phyloP scores from a whole-genome alignment of 306 rosid genomes.

The Cucumis cinereus region DNA sequence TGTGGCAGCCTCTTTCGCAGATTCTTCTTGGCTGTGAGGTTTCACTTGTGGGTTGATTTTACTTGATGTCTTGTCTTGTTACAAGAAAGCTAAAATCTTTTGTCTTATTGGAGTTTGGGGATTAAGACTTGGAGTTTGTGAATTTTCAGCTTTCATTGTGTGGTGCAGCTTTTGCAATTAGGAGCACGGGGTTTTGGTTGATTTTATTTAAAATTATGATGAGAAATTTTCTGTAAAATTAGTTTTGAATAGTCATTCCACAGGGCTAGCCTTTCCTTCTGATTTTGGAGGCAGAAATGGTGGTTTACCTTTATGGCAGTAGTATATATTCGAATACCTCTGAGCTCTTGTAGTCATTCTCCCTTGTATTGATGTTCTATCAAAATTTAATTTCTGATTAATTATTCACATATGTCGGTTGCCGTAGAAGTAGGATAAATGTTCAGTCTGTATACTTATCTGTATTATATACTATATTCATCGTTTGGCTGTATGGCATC shows the following conservation, averaged over 20 bases:
- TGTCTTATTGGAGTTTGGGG: not conserved
- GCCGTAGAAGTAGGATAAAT: not conserved
- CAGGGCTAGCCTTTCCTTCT: not conserved
- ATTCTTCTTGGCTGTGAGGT: not conserved
- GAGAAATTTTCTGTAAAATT: not conserved
- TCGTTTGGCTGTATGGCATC: not conserved
- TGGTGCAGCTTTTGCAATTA: not conserved
- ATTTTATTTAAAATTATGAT: not conserved
- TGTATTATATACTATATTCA: not conserved
- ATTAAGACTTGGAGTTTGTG: not conserved
- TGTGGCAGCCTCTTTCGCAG: not conserved
- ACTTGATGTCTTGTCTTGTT: not conserved
- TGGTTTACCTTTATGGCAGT: not conserved
- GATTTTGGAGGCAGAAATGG: not conserved
- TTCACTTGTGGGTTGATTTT: not conserved
- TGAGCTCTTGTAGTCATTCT: not conserved
- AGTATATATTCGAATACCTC: not conserved
- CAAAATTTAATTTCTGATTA: not conserved
- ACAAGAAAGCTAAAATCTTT: not conserved
- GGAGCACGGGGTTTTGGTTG: not conserved
- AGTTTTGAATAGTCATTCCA: not conserved
- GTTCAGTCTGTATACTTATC: not conserved
- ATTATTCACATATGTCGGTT: not conserved
- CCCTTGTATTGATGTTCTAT: not conserved
- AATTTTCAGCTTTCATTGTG: not conserved